Base-by-base conservation (phyloP, 2,329 filamentous ascomycete genomes). In the Botryotinia globosa region DNA sequence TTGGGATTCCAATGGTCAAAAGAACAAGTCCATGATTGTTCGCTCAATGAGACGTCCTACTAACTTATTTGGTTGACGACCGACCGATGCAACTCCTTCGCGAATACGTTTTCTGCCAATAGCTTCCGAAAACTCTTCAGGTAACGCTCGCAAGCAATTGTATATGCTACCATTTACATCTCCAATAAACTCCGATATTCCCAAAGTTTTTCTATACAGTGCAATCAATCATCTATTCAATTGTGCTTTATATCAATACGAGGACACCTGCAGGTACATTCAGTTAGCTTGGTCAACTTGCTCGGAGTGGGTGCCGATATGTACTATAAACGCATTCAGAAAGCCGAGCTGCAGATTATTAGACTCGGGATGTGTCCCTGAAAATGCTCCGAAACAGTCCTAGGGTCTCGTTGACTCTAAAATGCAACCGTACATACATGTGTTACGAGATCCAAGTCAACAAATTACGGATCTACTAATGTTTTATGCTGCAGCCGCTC, bases 331-430 rank as follows among this genome's bases (percentile, higher is more conserved):
- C 59, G 45, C 34, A 71, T 65, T 65, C 22, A 56, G 61, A 61
- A 65, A 58, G 48, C 59, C 69, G 69, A 71, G 48, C 34, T 71
- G 61, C 61, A 44, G 22, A n/a, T 37, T 37, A 37, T 37, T 22
- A 48, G 29, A 48, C 20, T 65, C 10, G 18, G 34, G 32, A 37
- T 66, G 2, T 66, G 63, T 12, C 7, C 44, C 32, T 37, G 32
- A 37, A 6, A 6, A 3, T 66, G 32, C 34, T 4, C 34, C 63
- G 22, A 39, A 37, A 66, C 20, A 2, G 3, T 66, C 14, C 32
- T 37, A 51, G 12, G 48, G 3, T n/a, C 48, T 14, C 34, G 51
- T 66, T 44, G 48, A 37, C 44, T 14, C 29, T 45, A 7, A n/a
- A 37, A 20, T 12, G 5, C 32, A 37, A 51, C n/a, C 32, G 18